Conservation (phyloP, 805 yeast genomes). For the Brettanomyces sp. region DNA sequence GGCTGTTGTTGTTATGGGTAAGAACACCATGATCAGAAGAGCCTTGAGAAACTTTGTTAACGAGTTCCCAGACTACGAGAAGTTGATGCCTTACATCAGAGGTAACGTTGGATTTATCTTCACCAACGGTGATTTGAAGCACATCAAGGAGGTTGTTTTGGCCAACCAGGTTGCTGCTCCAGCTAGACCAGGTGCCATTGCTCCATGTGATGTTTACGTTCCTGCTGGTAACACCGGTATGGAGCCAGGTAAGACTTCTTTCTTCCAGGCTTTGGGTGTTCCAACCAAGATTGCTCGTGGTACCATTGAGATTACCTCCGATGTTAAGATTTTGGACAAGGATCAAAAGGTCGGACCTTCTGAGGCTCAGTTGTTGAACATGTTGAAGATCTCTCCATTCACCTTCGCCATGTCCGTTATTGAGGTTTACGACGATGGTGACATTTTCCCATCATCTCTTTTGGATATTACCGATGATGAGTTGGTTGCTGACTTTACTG, state of each 20-base stretch:
- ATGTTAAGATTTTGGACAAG: conserved; percentile 87
- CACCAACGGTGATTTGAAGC: conserved; percentile 93
- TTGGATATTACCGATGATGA: conserved; percentile 98
- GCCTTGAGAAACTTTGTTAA: conserved; percentile 93
- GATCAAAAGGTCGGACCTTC: conserved; percentile 95
- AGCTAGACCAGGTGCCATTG: conserved; percentile 99
- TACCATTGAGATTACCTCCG: conserved; percentile 98
- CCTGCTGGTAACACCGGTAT: conserved; percentile 99
- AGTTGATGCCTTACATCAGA: conserved; percentile 84
- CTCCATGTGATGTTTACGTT: conserved; percentile 95
- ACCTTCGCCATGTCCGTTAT: conserved; percentile 95
- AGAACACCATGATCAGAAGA: conserved; percentile 99
- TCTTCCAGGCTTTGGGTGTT: conserved; percentile 99
- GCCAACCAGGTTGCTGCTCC: conserved; percentile 99
- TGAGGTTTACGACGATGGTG: conserved; percentile 98
- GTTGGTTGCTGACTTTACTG: conserved; percentile 82
- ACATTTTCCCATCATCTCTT: conserved; percentile 92
- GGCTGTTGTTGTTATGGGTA: conserved; percentile 98
- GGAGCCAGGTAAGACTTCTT: conserved; percentile 99
- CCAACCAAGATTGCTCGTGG: conserved; percentile 99
- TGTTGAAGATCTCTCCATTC: conserved; percentile 99
- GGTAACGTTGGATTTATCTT: conserved; percentile 99
- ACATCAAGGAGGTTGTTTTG: conserved; percentile 78
- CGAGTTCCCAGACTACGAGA: conserved; percentile 95
- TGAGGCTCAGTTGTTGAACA: conserved; percentile 96